These are phyloP conservation scores for Asterochloris erici DNA, from an alignment of 139 green algal species.

Conservation along the genomic window DNA sequence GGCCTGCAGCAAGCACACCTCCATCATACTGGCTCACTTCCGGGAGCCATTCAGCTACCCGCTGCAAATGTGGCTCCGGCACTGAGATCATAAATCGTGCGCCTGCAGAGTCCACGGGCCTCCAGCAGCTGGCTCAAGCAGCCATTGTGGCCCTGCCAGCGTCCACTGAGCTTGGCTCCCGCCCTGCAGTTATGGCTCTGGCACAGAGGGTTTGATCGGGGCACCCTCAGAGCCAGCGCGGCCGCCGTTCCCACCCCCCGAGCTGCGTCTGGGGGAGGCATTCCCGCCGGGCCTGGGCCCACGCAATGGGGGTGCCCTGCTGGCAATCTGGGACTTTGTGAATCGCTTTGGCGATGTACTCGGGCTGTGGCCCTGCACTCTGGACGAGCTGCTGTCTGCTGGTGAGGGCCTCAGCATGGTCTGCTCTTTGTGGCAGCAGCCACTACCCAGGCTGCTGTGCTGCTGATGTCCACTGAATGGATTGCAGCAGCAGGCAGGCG, in stretches of 20 bases:
- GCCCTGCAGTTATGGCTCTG: slow-evolving; percentile 23
- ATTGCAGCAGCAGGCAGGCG: neutral
- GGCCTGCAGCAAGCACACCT: too few relatives aligned
- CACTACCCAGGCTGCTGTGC: neutral
- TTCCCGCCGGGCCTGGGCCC: slow-evolving; percentile 38
- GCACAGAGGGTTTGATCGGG: slow-evolving; percentile 12
- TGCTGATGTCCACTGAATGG: neutral
- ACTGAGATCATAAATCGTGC: too few relatives aligned
- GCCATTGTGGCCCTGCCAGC: too few relatives aligned
- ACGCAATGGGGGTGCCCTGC: slow-evolving; percentile 35
- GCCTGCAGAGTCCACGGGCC: too few relatives aligned
- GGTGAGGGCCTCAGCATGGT: neutral
- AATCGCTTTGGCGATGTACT: slow-evolving; percentile 67
- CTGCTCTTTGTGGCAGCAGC: too few relatives aligned
- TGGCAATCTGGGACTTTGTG: slow-evolving; percentile 73
- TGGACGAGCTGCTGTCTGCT: slow-evolving; percentile 55
- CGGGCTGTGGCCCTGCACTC: slow-evolving; percentile 43
- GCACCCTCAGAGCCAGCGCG: slow-evolving; percentile 30
- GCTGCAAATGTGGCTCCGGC: too few relatives aligned
- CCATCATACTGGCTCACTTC: too few relatives aligned
- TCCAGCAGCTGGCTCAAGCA: too few relatives aligned
- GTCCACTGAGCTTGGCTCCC: neutral
- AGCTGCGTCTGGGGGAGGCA: slow-evolving; percentile 39
- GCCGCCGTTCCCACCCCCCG: slow-evolving; percentile 69
- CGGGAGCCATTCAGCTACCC: too few relatives aligned